These are phyloP conservation scores for Sarcodon aspratus DNA, from an alignment of 768 basidiomycete genomes.

Conservation along the genomic window DNA sequence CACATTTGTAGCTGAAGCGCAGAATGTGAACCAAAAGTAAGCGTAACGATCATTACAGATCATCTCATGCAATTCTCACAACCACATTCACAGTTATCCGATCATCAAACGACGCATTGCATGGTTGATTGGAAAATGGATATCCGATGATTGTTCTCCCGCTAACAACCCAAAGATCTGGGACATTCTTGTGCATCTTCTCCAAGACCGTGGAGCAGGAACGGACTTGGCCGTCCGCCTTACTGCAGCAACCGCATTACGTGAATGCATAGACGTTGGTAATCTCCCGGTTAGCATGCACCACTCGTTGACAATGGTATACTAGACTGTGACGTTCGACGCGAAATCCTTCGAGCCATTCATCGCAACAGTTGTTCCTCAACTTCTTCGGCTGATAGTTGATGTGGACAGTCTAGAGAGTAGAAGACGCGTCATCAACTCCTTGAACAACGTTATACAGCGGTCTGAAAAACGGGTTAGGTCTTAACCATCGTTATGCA, in stretches of 20 bases:
- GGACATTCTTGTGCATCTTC: slow-evolving; percentile 70
- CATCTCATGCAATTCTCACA: slow-evolving; percentile 1
- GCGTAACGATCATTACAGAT: slow-evolving; percentile 8
- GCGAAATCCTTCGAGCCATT: slow-evolving; percentile 55
- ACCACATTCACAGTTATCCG: slow-evolving; percentile 48
- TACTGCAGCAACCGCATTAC: slow-evolving; percentile 69
- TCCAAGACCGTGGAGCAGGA: slow-evolving; percentile 56
- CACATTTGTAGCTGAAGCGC: slow-evolving; percentile 48
- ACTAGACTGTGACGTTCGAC: slow-evolving; percentile 56
- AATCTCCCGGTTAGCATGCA: slow-evolving; percentile 3
- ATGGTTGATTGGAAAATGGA: slow-evolving; percentile 89
- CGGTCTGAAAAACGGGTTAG: slow-evolving; percentile 25
- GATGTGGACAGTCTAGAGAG: slow-evolving; percentile 71
- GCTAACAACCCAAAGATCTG: slow-evolving; percentile 59
- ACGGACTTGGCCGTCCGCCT: slow-evolving; percentile 81
- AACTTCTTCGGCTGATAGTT: slow-evolving; percentile 56
- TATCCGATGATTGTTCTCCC: slow-evolving; percentile 51
- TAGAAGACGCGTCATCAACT: slow-evolving; percentile 61
- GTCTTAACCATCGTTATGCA: not conserved
- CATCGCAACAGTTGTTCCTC: slow-evolving; percentile 45
- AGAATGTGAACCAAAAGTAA: slow-evolving; percentile 47
- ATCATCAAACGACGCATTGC: slow-evolving; percentile 93
- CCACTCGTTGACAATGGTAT: not conserved
- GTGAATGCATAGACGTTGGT: slow-evolving; percentile 79
- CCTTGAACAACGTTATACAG: slow-evolving; percentile 61